Conservation (phyloP, 2,329 filamentous ascomycete species). For the Eurotiales sp. region DNA sequence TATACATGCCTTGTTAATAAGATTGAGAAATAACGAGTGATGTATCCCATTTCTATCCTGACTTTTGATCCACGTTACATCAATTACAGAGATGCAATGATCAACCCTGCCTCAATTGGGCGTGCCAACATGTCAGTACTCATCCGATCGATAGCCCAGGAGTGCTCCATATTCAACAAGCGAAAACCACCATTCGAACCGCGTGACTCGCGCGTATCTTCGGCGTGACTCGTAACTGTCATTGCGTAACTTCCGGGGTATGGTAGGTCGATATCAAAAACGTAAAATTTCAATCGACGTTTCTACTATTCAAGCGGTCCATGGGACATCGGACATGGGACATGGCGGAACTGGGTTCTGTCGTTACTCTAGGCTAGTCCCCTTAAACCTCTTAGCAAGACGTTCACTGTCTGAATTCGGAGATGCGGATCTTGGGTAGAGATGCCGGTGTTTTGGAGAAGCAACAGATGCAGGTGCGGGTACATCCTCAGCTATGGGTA, state of each 20-base stretch:
- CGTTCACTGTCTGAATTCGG: slow-evolving; percentile 52
- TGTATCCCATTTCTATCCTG: not conserved
- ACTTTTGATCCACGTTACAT: too few relatives aligned
- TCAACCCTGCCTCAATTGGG: too few relatives aligned
- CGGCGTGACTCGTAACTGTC: not conserved
- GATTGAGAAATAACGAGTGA: not conserved
- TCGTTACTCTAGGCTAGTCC: slow-evolving; percentile 52
- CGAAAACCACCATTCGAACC: too few relatives aligned
- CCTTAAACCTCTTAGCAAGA: slow-evolving; percentile 64
- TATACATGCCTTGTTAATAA: not conserved
- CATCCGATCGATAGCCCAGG: too few relatives aligned
- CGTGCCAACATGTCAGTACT: too few relatives aligned
- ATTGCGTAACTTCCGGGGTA: not conserved
- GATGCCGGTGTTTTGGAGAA: slow-evolving; percentile 33
- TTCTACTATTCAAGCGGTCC: not conserved
- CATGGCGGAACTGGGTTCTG: not conserved
- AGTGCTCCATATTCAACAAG: not conserved
- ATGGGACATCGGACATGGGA: not conserved
- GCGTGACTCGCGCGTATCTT: not conserved
- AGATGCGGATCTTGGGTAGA: slow-evolving; percentile 34
- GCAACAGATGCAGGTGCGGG: slow-evolving; percentile 27
- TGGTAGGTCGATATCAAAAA: too few relatives aligned
- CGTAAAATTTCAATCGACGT: not conserved
- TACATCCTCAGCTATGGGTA: slow-evolving; percentile 36
- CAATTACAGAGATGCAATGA: too few relatives aligned